A percentile compares a stretch with the other conserved stretches of the same genome.
These are phyloP conservation scores for Venturia nashicola DNA, from an alignment of 2,329 filamentous ascomycete genomes.

Conservation along the genomic window DNA sequence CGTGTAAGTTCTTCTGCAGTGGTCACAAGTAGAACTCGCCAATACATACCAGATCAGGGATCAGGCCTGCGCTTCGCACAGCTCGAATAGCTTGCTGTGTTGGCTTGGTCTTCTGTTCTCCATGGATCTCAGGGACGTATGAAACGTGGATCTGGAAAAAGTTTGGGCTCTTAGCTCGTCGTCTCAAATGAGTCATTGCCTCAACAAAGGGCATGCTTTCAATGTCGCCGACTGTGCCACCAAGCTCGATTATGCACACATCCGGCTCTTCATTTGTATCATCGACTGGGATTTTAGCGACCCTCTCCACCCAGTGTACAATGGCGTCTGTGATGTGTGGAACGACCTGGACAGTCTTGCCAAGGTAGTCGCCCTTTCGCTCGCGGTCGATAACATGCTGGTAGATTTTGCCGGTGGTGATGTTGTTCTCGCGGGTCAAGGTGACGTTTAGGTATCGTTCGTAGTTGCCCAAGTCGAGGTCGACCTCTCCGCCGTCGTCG, in stretches of 20 bases:
- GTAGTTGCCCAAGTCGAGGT: slow-evolving; percentile 66
- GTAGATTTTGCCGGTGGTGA: slow-evolving; percentile 96
- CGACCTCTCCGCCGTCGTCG: slow-evolving; percentile 67
- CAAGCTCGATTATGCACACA: slow-evolving; percentile 73
- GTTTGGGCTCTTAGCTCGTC: slow-evolving; percentile 61
- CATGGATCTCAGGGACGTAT: slow-evolving; percentile 64
- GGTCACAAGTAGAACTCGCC: slow-evolving; percentile 11
- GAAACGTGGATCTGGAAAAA: slow-evolving; percentile 85
- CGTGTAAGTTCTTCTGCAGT: slow-evolving; percentile 6
- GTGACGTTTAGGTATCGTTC: slow-evolving; percentile 73
- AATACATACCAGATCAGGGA: slow-evolving; percentile 44
- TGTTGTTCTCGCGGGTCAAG: slow-evolving; percentile 79
- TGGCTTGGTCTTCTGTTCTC: slow-evolving; percentile 92
- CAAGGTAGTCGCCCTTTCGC: slow-evolving; percentile 66
- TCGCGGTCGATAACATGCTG: slow-evolving; percentile 71
- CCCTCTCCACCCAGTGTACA: slow-evolving; percentile 82
- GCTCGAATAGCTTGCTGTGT: slow-evolving; percentile 84
- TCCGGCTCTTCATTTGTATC: slow-evolving; percentile 73
- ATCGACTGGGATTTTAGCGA: slow-evolving; percentile 76
- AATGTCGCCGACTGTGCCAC: slow-evolving; percentile 67
- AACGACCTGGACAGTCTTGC: slow-evolving; percentile 80
- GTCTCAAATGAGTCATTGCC: slow-evolving; percentile 66
- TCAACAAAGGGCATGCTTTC: slow-evolving; percentile 83
- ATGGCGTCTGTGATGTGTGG: slow-evolving; percentile 88
- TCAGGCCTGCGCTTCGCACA: slow-evolving; percentile 64